Percentiles rank a stretch among this genome's conserved stretches.
These are phyloP conservation scores for Ophiocordyceps robertsii DNA, from an alignment of 2,329 filamentous ascomycete species.

Conservation along the genomic window DNA sequence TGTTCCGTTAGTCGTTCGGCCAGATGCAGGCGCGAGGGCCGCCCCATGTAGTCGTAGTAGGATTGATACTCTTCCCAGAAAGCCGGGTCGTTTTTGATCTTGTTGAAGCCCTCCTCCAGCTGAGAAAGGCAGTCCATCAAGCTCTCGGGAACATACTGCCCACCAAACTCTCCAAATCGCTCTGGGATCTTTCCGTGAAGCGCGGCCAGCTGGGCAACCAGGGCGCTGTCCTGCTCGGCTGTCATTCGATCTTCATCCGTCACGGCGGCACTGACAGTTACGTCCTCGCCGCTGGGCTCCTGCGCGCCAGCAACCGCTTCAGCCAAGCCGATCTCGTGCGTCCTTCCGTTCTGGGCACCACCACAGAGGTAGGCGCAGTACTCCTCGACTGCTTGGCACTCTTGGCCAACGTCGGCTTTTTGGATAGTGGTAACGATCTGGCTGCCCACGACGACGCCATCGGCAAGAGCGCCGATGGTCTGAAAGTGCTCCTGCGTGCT, in stretches of 20 bases:
- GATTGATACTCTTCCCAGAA: constrained; percentile 98
- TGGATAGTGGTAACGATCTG: constrained; percentile 76
- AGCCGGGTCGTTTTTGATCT: constrained; percentile 70
- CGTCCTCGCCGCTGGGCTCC: constrained; percentile 17
- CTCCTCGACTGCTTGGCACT: constrained; percentile 61
- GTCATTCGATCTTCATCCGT: constrained; percentile 56
- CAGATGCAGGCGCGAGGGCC: constrained; percentile 81
- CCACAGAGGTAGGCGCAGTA: constrained; percentile 64
- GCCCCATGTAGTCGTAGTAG: constrained; percentile 95
- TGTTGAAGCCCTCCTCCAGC: constrained; percentile 81
- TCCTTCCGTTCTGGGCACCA: constrained; percentile 28
- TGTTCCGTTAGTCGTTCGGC: constrained; percentile 80
- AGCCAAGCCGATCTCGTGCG: constrained; percentile 55
- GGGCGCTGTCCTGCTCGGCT: constrained; percentile 37
- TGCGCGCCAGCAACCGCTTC: constrained; percentile 49
- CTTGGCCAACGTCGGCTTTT: constrained; percentile 16
- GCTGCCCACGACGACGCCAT: constrained; percentile 92
- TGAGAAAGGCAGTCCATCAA: constrained; percentile 93
- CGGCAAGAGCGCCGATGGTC: constrained; percentile 69
- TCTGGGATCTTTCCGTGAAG: constrained; percentile 70
- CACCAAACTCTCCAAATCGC: constrained; percentile 90
- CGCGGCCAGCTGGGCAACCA: constrained; percentile 75
- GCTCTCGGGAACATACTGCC: constrained; percentile 93
- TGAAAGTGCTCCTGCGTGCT: constrained; percentile 91
- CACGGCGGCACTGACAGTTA: constrained; percentile 46